phyloP scores from a whole-genome alignment of 2,329 filamentous ascomycete genomes.

The Apiospora sp. region DNA sequence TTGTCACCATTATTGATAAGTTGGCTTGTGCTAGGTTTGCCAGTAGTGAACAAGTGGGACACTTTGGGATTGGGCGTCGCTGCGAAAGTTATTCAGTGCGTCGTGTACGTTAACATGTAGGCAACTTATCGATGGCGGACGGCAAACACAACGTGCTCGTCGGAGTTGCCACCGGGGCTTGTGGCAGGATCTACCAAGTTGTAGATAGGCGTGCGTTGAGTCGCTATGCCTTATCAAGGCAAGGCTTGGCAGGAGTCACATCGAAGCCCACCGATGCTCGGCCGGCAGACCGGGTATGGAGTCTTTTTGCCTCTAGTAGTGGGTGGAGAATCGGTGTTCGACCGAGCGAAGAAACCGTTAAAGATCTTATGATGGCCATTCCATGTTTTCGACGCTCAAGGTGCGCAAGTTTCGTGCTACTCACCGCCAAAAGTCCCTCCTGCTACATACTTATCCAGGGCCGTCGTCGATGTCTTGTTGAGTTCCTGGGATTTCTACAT shows the following conservation, averaged over 20 bases:
- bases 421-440: not conserved
- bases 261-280: slow-evolving; percentile 21
- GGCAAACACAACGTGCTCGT: not conserved
- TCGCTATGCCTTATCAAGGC: slow-evolving; percentile 22
- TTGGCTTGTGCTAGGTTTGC: not conserved
- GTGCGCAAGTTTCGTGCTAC: not conserved
- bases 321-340: slow-evolving; percentile 14
- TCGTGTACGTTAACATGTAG: not conserved
- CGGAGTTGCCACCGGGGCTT: slow-evolving; percentile 1
- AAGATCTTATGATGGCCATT: slow-evolving; percentile 14
- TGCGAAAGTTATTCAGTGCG: not conserved
- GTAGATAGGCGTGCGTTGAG: not conserved
- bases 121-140: not conserved
- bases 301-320: slow-evolving; percentile 15
- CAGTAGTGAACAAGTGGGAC: not conserved
- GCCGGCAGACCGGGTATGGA: slow-evolving; percentile 14
- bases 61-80: not conserved
- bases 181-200: not conserved
- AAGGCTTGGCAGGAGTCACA: slow-evolving; percentile 10
- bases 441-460: not conserved
- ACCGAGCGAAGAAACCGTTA: slow-evolving; percentile 4
- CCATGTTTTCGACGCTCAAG: not conserved
- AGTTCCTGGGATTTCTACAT: too few relatives aligned
- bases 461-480: not conserved
- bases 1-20: not conserved